phyloP scores from a whole-genome alignment of 2,329 filamentous ascomycete species.

The Neopestalotiopsis clavispora region DNA sequence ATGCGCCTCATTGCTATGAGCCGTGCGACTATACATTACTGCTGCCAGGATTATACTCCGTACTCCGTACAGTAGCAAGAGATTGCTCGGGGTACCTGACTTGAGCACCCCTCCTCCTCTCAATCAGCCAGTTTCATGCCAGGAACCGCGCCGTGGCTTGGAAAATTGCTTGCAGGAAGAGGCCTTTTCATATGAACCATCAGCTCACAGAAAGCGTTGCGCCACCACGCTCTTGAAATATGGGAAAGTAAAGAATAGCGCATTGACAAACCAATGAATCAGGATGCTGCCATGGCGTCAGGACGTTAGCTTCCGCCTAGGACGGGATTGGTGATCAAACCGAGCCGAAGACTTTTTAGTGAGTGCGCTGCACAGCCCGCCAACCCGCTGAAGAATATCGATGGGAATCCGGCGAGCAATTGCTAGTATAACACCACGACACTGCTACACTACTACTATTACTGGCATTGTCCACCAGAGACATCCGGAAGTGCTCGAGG shows the following conservation, averaged over 20 bases:
- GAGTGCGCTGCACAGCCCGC: slow-evolving; percentile 23
- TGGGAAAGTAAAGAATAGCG: not conserved
- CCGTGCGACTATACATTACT: not conserved
- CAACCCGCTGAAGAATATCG: slow-evolving; percentile 19
- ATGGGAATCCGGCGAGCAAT: not conserved
- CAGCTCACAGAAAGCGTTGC: not conserved
- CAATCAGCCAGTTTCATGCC: not conserved
- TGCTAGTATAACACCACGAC: not conserved
- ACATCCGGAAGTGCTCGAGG: not conserved
- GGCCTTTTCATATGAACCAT: not conserved
- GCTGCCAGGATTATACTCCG: not conserved
- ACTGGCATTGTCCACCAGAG: no score
- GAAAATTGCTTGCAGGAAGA: not conserved
- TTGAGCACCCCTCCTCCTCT: not conserved
- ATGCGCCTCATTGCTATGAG: not conserved
- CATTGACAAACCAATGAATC: slow-evolving; percentile 4
- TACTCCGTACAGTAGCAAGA: not conserved
- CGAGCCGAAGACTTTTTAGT: slow-evolving; percentile 17
- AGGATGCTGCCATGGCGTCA: not conserved
- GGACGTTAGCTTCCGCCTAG: slow-evolving; percentile 10
- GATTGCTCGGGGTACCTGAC: not conserved
- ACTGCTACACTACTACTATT: not conserved
- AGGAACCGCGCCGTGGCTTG: not conserved
- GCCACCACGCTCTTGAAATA: not conserved
- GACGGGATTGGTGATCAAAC: slow-evolving; percentile 27